Percentiles rank a stretch among this genome's conserved stretches.
Evolutionary conservation across 2,329 filamentous ascomycete species (phyloP).

Genomic region (Fusarium metavorans): DNA sequence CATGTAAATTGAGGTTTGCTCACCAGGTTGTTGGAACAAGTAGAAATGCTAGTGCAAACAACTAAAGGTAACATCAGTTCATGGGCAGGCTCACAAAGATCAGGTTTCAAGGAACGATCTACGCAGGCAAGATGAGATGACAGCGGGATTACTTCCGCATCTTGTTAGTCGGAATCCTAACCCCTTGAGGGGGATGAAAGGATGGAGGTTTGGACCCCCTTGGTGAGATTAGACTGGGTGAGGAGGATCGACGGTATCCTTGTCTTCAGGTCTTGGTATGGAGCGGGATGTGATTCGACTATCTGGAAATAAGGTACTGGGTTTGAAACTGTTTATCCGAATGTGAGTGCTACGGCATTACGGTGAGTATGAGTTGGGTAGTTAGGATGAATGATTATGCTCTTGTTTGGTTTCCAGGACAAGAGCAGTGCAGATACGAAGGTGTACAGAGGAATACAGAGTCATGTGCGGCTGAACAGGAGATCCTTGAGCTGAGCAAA

Average conservation of each 20-base stretch:
- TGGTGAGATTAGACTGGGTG: constrained; percentile 25
- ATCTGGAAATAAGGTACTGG: neutral
- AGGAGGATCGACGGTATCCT: constrained; percentile 34
- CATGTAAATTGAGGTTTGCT: neutral
- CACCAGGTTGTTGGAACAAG: neutral
- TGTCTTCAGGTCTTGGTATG: constrained; percentile 17
- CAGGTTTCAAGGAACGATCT: constrained; percentile 1
- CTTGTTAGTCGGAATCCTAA: constrained; percentile 3
- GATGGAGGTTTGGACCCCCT: constrained; percentile 15
- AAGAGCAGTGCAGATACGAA: neutral
- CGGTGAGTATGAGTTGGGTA: neutral
- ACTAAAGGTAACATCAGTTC: neutral
- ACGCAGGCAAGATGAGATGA: constrained; percentile 28
- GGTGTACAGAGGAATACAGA: neutral
- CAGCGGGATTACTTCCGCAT: constrained; percentile 32
- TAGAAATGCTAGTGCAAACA: neutral
- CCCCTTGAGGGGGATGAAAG: constrained; percentile 9
- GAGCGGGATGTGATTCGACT: neutral
- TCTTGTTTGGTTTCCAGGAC: neutral
- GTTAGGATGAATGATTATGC: neutral
- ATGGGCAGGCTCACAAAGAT: neutral
- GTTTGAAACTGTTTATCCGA: neutral
- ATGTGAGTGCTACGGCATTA: neutral
- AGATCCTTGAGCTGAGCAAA: constrained; percentile 15
- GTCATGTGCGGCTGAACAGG: constrained; percentile 24